Evolutionary conservation across 148 eudicot species (phyloP), one percentile per base, ranked within the genome.

Genomic region (Persicaria maculosa): DNA sequence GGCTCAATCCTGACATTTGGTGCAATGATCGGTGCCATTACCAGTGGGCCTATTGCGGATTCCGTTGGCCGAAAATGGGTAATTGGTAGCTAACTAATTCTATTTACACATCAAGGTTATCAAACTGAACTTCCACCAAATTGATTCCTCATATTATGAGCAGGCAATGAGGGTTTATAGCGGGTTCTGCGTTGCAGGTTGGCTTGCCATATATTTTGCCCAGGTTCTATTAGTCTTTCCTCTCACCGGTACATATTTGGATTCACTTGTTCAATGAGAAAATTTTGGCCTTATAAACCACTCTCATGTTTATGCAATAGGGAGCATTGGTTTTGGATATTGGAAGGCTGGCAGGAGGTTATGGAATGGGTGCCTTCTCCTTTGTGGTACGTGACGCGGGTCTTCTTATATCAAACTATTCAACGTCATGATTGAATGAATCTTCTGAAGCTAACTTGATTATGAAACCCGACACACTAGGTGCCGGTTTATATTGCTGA

Each of bases 301-400:
- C 31, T 9, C 53, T 47, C 43, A 47, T 48, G 46, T 71, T 9
- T 22, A 71, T 46, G 54, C 31, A 47, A 47, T 47, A 94, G 98
- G 89, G 88, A 19, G 68, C 80, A 44, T n/a, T 83, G 68, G 74
- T 82, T 74, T 81, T 95, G 74, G 96, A 90, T 72, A 72, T 92
- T 40, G 98, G 98, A 80, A 86, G 98, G 80, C 74, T 95, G 68
- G 90, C 97, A 50, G 92, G 96, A 53, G 98, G 98, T 80, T 91
- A 90, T 73, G 98, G 98, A 77, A 92, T 92, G 96, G 98, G 98
- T 20, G 90, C 89, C 57, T 91, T 91, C 81, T 94, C 98, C 65
- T 94, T 84, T 73, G 97, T 94, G 89, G 98, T 91, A 88, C 47
- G 47, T 40, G n/a, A 88, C 44, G 47, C 14, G n/a, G n/a, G 3